Percentiles rank a stretch among this genome's conserved stretches.
These are phyloP conservation scores for Lachnellula suecica DNA, from an alignment of 2,329 filamentous ascomycete species.

Conservation along the genomic window DNA sequence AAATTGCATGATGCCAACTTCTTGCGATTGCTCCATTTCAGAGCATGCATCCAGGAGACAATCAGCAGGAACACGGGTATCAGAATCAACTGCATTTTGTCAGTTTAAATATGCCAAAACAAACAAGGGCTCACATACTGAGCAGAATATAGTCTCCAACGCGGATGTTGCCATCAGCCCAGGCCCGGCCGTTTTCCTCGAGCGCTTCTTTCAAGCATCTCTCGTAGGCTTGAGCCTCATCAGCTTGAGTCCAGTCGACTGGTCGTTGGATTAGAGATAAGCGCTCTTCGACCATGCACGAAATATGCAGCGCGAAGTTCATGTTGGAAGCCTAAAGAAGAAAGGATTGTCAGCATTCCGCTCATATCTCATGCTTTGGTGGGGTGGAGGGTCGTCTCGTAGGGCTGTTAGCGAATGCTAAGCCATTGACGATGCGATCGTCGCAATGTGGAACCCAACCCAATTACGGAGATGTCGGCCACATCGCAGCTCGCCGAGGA, in stretches of 20 bases:
- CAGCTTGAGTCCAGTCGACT: conserved; percentile 64
- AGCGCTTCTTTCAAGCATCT: conserved; percentile 64
- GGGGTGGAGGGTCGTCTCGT: not conserved
- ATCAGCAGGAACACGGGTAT: conserved; percentile 75
- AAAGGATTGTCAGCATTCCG: conserved; percentile 22
- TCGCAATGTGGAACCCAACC: not conserved
- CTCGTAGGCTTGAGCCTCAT: conserved; percentile 68
- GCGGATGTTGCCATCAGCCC: conserved; percentile 60
- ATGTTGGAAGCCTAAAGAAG: conserved; percentile 73
- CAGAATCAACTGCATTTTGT: conserved; percentile 58
- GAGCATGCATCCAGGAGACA: conserved; percentile 77
- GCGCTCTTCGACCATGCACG: conserved; percentile 70
- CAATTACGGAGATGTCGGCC: not conserved
- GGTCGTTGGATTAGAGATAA: conserved; percentile 56
- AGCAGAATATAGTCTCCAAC: conserved; percentile 71
- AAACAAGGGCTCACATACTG: conserved; percentile 37
- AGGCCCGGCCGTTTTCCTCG: conserved; percentile 54
- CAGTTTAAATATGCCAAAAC: conserved; percentile 14
- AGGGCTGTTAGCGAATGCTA: not conserved
- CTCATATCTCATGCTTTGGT: conserved; percentile 9
- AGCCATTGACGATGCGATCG: conserved; percentile 2
- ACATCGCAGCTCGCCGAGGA: not conserved
- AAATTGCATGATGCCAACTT: conserved; percentile 78
- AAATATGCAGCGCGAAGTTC: conserved; percentile 69
- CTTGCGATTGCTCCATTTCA: conserved; percentile 77